Evolutionary conservation across 352 stramenopile species (phyloP), one percentile per base, ranked within the genome.

Genomic region (Globisporangium radiosum): DNA sequence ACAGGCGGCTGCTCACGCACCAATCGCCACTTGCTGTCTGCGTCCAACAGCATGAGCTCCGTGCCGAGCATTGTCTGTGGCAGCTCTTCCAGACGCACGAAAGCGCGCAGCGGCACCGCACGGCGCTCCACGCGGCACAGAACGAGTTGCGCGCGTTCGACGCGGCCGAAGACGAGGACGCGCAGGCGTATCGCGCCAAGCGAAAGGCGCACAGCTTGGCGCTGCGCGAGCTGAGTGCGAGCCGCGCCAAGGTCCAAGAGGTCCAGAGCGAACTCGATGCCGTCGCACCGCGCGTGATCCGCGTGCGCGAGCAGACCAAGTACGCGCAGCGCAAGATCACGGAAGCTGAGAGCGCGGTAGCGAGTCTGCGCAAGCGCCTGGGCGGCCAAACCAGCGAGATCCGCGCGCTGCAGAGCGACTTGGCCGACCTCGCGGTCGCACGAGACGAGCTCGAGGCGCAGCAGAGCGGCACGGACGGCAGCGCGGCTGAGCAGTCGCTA

Each of bases 31-130:
- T 9, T 33, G 7, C 33, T 43, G 33, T 5, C 25, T 44, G 13
- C 36, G 8, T 15, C 33, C 57, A 19, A 36, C 57, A 92, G 82
- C 77, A 77, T 64, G 58, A 82, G 17, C 59, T 97, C 4, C 81
- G 92, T 37, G 85, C 90, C 0, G 88, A 98, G 60, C 92, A 97
- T 65, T 99, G 97, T 58, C 72, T 99, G 44, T 99, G 95, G 96
- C 89, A 98, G 61, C 76, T 99, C 19, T 98, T 93, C 52, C 94
- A 98, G 67, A 84, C 98, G 19, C 76, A 98, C 59, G 77, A 90
- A 13, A 89, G 98, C 47, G 75, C 96, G 3, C 75, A 88, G 17
- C 68, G 87, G 36, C 82, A 91, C 45, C 88, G 96, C 62, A 90
- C 93, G 33, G 64, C 76, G 3, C 73, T 97, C 10, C 75, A 76